These are phyloP conservation scores for Amanita rimosa DNA, from an alignment of 768 basidiomycete species.

Conservation along the genomic window DNA sequence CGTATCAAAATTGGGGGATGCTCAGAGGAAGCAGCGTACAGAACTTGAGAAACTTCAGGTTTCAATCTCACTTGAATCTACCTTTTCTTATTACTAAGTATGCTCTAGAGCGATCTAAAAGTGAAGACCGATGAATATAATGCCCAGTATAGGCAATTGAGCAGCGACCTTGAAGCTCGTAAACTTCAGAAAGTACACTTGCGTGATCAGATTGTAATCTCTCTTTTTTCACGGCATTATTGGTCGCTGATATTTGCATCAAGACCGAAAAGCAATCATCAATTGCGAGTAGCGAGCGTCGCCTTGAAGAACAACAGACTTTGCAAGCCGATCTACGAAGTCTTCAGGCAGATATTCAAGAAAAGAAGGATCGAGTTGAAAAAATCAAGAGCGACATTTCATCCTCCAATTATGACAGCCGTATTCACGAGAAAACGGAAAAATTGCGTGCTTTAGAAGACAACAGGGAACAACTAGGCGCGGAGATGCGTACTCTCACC, in stretches of 20 bases:
- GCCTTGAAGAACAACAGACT: constrained; percentile 44
- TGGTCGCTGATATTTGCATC: not conserved
- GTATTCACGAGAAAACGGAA: constrained; percentile 39
- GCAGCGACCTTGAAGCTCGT: constrained; percentile 39
- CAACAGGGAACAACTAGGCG: constrained; percentile 54
- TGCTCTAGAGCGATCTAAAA: constrained; percentile 38
- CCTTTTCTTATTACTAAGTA: not conserved
- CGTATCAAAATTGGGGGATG: constrained; percentile 47
- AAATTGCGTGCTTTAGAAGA: constrained; percentile 56
- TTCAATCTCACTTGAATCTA: constrained; percentile 5
- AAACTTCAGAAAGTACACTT: constrained; percentile 41
- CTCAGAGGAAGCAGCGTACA: constrained; percentile 48
- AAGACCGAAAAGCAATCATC: constrained; percentile 41
- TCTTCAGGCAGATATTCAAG: constrained; percentile 53
- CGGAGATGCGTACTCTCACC: constrained; percentile 61
- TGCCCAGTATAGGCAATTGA: constrained; percentile 42
- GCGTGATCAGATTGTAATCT: constrained; percentile 45
- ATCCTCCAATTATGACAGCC: constrained; percentile 53
- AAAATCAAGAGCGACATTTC: constrained; percentile 50
- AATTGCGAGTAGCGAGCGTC: constrained; percentile 39
- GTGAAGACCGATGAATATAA: constrained; percentile 57
- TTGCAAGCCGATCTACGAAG: constrained; percentile 43
- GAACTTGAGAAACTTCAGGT: constrained; percentile 67
- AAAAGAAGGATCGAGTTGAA: constrained; percentile 49
- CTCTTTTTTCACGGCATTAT: not conserved